phyloP scores from a whole-genome alignment of 2,329 filamentous ascomycete genomes.

The Thelonectria rubi region DNA sequence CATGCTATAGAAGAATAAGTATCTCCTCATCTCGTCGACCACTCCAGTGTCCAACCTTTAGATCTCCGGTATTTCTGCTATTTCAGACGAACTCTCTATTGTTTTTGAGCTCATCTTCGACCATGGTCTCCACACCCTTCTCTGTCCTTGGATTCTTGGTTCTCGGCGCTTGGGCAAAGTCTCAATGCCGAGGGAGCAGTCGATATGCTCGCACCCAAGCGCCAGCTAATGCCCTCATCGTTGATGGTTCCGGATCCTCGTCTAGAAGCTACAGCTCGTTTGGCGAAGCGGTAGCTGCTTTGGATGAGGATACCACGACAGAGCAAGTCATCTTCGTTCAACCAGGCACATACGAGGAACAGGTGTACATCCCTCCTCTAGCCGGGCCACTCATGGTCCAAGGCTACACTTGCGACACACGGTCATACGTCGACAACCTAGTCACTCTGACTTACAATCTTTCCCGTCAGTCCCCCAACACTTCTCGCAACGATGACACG shows the following conservation, averaged over 20 bases:
- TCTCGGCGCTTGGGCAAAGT: background rate
- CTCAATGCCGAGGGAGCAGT: background rate
- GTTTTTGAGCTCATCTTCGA: background rate
- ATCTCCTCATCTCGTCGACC: background rate
- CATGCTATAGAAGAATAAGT: background rate
- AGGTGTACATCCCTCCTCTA: slow-evolving; percentile 9
- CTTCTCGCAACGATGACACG: background rate
- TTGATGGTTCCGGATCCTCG: background rate
- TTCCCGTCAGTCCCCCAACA: slow-evolving; percentile 1
- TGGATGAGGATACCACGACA: background rate
- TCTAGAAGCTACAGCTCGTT: background rate
- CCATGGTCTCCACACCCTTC: background rate
- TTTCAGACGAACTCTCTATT: background rate
- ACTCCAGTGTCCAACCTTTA: background rate
- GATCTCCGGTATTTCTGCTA: background rate
- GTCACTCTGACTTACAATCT: slow-evolving; percentile 4
- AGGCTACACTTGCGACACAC: slow-evolving; percentile 7
- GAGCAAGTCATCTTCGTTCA: slow-evolving; percentile 8
- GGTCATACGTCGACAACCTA: background rate
- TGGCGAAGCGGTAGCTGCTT: background rate
- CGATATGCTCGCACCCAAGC: slow-evolving; percentile 1
- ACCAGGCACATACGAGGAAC: slow-evolving; percentile 4
- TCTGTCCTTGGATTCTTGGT: background rate
- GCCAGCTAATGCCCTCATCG: background rate
- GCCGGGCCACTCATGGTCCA: background rate